phyloP scores from a whole-genome alignment of 2,329 filamentous ascomycete genomes.

The Sporothrix sp. region DNA sequence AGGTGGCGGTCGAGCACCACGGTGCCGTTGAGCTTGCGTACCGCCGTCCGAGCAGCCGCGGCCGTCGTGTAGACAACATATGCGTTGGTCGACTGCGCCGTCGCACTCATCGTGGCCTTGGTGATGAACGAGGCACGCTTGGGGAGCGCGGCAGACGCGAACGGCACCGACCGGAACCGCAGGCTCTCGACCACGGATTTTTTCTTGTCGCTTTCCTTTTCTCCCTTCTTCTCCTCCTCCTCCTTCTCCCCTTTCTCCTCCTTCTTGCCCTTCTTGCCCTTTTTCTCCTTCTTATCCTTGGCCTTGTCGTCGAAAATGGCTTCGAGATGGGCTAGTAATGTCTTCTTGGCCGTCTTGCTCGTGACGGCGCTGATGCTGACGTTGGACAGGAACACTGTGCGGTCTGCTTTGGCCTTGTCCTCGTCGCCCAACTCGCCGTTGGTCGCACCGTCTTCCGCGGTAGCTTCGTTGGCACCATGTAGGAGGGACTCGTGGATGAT shows the following conservation, averaged over 20 bases:
- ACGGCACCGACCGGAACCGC: slow-evolving; percentile 88
- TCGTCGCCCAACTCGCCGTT: slow-evolving; percentile 30
- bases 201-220: slow-evolving; percentile 64
- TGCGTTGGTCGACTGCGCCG: slow-evolving; percentile 86
- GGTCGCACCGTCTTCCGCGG: slow-evolving; percentile 27
- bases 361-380: slow-evolving; percentile 75
- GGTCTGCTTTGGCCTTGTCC: slow-evolving; percentile 66
- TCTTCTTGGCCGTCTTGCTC: slow-evolving; percentile 71
- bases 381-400: slow-evolving; percentile 90
- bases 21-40: slow-evolving; percentile 70
- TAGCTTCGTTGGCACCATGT: slow-evolving; percentile 24
- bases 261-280: slow-evolving; percentile 61
- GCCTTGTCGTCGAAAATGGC: slow-evolving; percentile 52
- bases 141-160: slow-evolving; percentile 64
- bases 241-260: slow-evolving; percentile 72
- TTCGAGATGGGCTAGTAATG: slow-evolving; percentile 64
- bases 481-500: slow-evolving; percentile 13
- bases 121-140: slow-evolving; percentile 94
- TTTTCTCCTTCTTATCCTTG: background rate
- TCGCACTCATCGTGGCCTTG: slow-evolving; percentile 80
- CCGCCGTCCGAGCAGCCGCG: slow-evolving; percentile 65
- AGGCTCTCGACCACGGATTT: slow-evolving; percentile 60
- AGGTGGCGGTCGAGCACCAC: slow-evolving; percentile 79
- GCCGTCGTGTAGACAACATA: slow-evolving; percentile 80
- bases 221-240: slow-evolving; percentile 69